Conservation (phyloP, 805 yeast species). For the Maudiozyma barnettii region DNA sequence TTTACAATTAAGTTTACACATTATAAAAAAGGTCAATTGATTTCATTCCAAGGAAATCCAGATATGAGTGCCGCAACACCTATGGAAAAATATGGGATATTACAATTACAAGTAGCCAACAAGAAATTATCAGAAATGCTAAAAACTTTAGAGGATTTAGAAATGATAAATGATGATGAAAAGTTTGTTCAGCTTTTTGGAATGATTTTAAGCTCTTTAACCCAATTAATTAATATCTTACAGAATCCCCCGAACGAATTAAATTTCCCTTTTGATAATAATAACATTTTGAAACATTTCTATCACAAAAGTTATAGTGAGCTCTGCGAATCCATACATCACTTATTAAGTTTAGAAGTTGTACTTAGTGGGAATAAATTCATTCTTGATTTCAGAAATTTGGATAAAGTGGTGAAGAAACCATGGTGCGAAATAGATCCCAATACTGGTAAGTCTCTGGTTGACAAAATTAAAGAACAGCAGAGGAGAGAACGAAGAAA, state of each 20-base stretch:
- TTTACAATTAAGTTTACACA: slow-evolving; percentile 31
- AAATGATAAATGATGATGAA: slow-evolving; percentile 32
- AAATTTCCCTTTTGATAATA: slow-evolving; percentile 48
- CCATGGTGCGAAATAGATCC: slow-evolving; percentile 57
- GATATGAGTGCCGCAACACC: neutral
- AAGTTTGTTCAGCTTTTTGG: slow-evolving; percentile 19
- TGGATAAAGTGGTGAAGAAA: slow-evolving; percentile 39
- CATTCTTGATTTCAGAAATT: slow-evolving; percentile 46
- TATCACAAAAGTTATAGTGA: slow-evolving; percentile 28
- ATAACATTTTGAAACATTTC: slow-evolving; percentile 38
- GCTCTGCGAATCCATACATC: slow-evolving; percentile 27
- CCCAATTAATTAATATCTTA: slow-evolving; percentile 22
- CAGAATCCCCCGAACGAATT: slow-evolving; percentile 45
- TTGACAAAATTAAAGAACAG: slow-evolving; percentile 48
- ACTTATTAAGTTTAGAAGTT: slow-evolving; percentile 43
- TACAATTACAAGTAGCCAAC: slow-evolving; percentile 28
- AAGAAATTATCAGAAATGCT: slow-evolving; percentile 15
- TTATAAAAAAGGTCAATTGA: slow-evolving; percentile 34
- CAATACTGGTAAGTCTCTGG: slow-evolving; percentile 39
- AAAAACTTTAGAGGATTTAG: slow-evolving; percentile 35
- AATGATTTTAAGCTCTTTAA: slow-evolving; percentile 13
- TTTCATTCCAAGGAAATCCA: slow-evolving; percentile 30
- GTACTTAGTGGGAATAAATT: slow-evolving; percentile 54
- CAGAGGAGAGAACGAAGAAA: slow-evolving; percentile 38
- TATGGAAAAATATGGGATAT: slow-evolving; percentile 32